phyloP scores from a whole-genome alignment of 2,329 filamentous ascomycete species.

The Colletotrichum neosansevieriae region DNA sequence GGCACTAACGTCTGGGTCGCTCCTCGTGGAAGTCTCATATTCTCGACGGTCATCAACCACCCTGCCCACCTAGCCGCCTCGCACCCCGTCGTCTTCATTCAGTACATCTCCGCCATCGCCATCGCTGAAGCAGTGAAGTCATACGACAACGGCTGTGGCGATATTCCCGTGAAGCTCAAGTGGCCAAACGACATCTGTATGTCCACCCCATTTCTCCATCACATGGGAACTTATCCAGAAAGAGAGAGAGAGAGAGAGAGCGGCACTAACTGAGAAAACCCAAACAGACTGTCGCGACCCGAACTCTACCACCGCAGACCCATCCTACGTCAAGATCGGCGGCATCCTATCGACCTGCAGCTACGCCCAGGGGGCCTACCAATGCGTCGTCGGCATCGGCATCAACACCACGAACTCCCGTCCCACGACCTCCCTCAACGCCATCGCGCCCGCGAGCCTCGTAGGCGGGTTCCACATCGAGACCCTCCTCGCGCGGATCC shows the following conservation, averaged over 20 bases:
- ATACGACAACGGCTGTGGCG: slow-evolving; percentile 81
- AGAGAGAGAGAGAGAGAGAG: no score
- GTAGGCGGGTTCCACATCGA: slow-evolving; percentile 73
- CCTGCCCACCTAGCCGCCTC: slow-evolving; percentile 76
- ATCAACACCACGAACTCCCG: slow-evolving; percentile 86
- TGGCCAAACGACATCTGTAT: slow-evolving; percentile 97
- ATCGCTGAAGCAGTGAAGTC: slow-evolving; percentile 84
- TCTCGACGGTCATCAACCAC: slow-evolving; percentile 90
- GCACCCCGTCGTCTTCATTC: slow-evolving; percentile 90
- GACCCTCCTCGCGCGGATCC: slow-evolving; percentile 82
- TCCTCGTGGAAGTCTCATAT: slow-evolving; percentile 86
- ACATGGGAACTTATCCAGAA: neutral
- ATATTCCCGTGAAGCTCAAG: slow-evolving; percentile 86
- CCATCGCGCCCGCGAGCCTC: slow-evolving; percentile 68
- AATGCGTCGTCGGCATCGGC: slow-evolving; percentile 87
- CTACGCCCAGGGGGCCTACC: slow-evolving; percentile 82
- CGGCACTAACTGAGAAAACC: neutral
- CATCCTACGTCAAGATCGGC: slow-evolving; percentile 85
- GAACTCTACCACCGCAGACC: slow-evolving; percentile 57
- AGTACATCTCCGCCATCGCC: slow-evolving; percentile 91
- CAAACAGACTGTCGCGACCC: slow-evolving; percentile 74
- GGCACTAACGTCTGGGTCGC: slow-evolving; percentile 96
- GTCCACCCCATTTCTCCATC: slow-evolving; percentile 42
- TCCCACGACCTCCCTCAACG: slow-evolving; percentile 88
- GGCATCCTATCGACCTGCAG: slow-evolving; percentile 92